phyloP scores from a whole-genome alignment of 345 rosid species.

The Litchi chinensis region DNA sequence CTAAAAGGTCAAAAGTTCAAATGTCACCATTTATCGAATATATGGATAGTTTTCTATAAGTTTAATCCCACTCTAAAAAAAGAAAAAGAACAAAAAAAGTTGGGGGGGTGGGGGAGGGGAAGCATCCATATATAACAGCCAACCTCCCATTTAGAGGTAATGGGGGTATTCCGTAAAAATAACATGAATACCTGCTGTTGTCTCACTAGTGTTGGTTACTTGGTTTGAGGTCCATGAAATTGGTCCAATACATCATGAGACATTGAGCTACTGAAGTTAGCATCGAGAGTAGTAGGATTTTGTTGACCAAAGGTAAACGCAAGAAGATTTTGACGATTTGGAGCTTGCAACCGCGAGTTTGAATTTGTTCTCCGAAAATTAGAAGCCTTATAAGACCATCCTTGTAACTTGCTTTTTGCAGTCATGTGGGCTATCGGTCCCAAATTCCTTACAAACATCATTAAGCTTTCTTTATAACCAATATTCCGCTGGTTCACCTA shows the following conservation, averaged over 20 bases:
- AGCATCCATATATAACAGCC: no score
- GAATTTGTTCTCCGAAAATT: slow-evolving; percentile 25
- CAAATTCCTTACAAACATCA: slow-evolving; percentile 47
- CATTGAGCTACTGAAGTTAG: background rate
- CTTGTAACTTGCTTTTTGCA: slow-evolving; percentile 40
- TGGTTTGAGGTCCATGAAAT: background rate
- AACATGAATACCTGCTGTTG: background rate
- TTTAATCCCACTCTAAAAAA: no score
- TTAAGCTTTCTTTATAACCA: slow-evolving; percentile 44
- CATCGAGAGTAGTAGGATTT: background rate
- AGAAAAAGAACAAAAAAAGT: no score
- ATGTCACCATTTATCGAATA: no score
- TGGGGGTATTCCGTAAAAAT: background rate
- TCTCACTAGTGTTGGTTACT: slow-evolving; percentile 4
- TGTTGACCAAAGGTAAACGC: slow-evolving; percentile 14
- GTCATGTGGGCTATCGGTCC: slow-evolving; percentile 53
- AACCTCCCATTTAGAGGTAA: slow-evolving; percentile 12
- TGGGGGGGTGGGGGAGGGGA: no score
- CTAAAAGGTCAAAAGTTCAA: no score
- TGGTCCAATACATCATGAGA: slow-evolving; percentile 8
- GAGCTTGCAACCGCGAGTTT: slow-evolving; percentile 11
- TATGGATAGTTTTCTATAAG: no score
- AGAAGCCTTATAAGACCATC: slow-evolving; percentile 23
- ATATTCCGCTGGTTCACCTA: slow-evolving; percentile 42
- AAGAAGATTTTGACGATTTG: slow-evolving; percentile 11